Conservation (phyloP, 2,329 filamentous ascomycete species). For the Sarocladiaceae sp. region DNA sequence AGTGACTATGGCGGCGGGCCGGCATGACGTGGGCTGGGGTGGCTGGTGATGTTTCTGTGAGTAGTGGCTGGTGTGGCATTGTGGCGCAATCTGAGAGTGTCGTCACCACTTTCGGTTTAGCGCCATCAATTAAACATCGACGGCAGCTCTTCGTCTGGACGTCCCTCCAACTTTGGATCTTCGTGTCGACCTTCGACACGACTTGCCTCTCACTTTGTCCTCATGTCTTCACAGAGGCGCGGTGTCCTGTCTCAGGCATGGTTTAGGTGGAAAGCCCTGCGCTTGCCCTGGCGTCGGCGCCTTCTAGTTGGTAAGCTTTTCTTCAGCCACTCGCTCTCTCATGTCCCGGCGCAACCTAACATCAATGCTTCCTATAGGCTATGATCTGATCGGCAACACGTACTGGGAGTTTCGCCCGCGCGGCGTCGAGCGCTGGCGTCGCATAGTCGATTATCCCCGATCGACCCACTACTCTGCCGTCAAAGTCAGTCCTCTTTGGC, state of each 20-base stretch:
- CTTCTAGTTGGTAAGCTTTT: slow-evolving; percentile 54
- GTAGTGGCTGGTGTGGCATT: slow-evolving; percentile 7
- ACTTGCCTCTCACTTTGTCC: slow-evolving; percentile 15
- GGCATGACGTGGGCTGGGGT: slow-evolving; percentile 23
- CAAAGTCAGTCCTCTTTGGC: slow-evolving; percentile 58
- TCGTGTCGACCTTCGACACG: background rate
- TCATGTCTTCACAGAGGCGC: slow-evolving; percentile 24
- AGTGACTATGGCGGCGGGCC: slow-evolving; percentile 2
- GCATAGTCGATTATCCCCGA: slow-evolving; percentile 57
- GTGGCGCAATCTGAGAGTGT: slow-evolving; percentile 7
- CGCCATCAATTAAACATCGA: background rate
- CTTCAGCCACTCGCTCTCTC: background rate
- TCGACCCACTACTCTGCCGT: slow-evolving; percentile 51
- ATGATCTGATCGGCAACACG: slow-evolving; percentile 62
- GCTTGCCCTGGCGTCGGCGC: slow-evolving; percentile 59
- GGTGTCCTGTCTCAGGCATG: slow-evolving; percentile 39
- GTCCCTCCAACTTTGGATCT: no score
- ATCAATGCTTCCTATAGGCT: slow-evolving; percentile 37
- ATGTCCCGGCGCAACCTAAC: background rate
- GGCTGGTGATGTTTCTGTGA: slow-evolving; percentile 16
- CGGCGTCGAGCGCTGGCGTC: slow-evolving; percentile 46
- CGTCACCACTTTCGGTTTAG: slow-evolving; percentile 3
- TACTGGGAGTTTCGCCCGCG: slow-evolving; percentile 61
- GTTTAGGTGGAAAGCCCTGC: slow-evolving; percentile 59
- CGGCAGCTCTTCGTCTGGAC: background rate